These are phyloP conservation scores for Hemisphaericaspora subhashii DNA, from an alignment of 1,139 yeast species.

Conservation along the genomic window DNA sequence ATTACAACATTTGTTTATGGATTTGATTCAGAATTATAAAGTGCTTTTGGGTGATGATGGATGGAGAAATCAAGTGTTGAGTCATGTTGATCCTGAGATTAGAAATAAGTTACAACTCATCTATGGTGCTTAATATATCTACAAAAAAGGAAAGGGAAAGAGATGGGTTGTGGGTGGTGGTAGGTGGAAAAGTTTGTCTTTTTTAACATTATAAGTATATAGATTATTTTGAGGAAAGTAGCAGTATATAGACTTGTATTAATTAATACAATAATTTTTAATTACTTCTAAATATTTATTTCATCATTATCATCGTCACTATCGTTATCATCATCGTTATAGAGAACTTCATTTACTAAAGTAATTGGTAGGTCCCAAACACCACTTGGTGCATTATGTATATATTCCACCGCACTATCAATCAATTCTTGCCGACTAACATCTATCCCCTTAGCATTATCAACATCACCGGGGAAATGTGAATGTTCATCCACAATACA, in stretches of 20 bases:
- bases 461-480: slow-evolving; percentile 38
- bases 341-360: slow-evolving; percentile 69
- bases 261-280: no score
- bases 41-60: slow-evolving; percentile 46
- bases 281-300: neutral
- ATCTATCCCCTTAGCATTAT: slow-evolving; percentile 6
- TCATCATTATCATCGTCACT: neutral
- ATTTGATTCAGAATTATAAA: slow-evolving; percentile 47
- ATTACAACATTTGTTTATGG: slow-evolving; percentile 44
- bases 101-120: slow-evolving; percentile 5
- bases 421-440: slow-evolving; percentile 8
- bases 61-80: slow-evolving; percentile 33
- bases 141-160: neutral
- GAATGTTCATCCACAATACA: slow-evolving; percentile 72
- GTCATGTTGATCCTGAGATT: slow-evolving; percentile 30
- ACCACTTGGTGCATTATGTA: slow-evolving; percentile 67
- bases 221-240: neutral
- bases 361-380: slow-evolving; percentile 81
- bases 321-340: slow-evolving; percentile 24
- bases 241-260: slow-evolving; percentile 6
- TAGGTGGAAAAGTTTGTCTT: neutral
- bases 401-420: slow-evolving; percentile 30
- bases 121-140: slow-evolving; percentile 4
- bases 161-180: neutral
- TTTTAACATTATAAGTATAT: slow-evolving; percentile 1